Conservation (phyloP, 495 filamentous ascomycete species). For the Podospora appendiculata region DNA sequence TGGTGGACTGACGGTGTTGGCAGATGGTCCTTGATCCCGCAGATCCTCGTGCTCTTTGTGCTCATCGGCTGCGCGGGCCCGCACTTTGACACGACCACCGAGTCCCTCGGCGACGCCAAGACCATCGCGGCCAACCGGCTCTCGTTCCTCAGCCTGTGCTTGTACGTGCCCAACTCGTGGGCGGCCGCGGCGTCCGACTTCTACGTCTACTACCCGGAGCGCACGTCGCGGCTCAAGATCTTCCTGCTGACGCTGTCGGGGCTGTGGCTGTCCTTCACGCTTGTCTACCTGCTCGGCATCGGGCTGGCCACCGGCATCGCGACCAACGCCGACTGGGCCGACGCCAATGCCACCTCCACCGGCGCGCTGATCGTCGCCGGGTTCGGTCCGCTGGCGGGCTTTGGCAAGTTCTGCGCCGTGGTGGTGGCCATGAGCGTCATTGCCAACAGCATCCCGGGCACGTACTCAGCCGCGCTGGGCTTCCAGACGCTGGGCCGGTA, state of each 20-base stretch:
- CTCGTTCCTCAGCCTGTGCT: constrained; percentile 18
- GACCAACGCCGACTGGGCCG: constrained; percentile 41
- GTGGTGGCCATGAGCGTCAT: constrained; percentile 65
- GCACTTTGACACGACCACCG: constrained; percentile 51
- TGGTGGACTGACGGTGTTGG: no score
- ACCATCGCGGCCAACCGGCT: constrained; percentile 18
- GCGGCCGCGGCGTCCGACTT: constrained; percentile 48
- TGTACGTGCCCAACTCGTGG: constrained; percentile 32
- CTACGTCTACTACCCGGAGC: constrained; percentile 56
- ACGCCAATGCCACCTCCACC: constrained; percentile 48
- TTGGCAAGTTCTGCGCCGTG: constrained; percentile 68
- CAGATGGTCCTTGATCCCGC: constrained; percentile 36
- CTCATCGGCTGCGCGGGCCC: constrained; percentile 59
- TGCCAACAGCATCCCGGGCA: constrained; percentile 61
- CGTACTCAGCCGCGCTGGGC: constrained; percentile 63
- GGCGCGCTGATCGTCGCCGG: constrained; percentile 64
- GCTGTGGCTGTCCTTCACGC: constrained; percentile 12
- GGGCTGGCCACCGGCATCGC: constrained; percentile 57
- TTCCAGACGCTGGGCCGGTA: constrained; percentile 58
- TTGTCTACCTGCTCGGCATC: constrained; percentile 62
- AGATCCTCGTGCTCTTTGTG: constrained; percentile 56
- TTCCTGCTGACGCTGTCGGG: constrained; percentile 24
- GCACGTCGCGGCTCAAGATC: constrained; percentile 44
- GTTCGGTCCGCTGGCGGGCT: constrained; percentile 52
- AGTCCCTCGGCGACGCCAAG: constrained; percentile 9